phyloP scores from a whole-genome alignment of 2,329 filamentous ascomycete species.

The Colletotrichum sp. region DNA sequence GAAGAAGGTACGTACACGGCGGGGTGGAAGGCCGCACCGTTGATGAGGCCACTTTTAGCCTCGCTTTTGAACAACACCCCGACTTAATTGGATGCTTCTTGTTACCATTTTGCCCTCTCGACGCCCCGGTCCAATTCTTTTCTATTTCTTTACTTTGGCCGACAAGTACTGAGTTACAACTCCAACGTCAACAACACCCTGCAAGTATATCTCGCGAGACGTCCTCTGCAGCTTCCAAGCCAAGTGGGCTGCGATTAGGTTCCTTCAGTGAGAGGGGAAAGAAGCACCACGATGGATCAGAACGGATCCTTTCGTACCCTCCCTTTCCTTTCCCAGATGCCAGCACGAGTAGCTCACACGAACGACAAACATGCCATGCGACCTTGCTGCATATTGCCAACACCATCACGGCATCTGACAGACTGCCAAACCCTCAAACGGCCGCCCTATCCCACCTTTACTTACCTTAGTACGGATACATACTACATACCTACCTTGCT shows the following conservation, averaged over 20 bases:
- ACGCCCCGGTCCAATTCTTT: background rate
- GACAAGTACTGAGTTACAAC: background rate
- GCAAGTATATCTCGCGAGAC: background rate
- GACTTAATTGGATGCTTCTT: background rate
- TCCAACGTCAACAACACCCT: background rate
- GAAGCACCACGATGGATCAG: background rate
- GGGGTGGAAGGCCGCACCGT: background rate
- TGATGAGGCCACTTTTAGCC: constrained; percentile 15
- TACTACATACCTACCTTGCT: background rate
- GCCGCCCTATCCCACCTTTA: background rate
- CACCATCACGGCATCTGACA: background rate
- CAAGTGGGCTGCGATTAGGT: background rate
- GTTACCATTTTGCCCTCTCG: background rate
- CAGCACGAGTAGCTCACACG: background rate
- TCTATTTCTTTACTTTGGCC: background rate
- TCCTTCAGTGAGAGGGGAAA: background rate
- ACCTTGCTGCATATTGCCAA: background rate
- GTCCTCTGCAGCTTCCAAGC: background rate
- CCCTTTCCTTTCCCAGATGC: background rate
- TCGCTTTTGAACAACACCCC: background rate
- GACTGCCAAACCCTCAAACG: background rate
- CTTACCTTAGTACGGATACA: background rate
- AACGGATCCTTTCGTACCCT: background rate
- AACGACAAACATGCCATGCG: background rate
- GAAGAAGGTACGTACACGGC: background rate